Percentiles rank a stretch among this genome's conserved stretches.
These are phyloP conservation scores for Trypethelium eluteriae DNA, from an alignment of 495 filamentous ascomycete genomes.

Conservation along the genomic window DNA sequence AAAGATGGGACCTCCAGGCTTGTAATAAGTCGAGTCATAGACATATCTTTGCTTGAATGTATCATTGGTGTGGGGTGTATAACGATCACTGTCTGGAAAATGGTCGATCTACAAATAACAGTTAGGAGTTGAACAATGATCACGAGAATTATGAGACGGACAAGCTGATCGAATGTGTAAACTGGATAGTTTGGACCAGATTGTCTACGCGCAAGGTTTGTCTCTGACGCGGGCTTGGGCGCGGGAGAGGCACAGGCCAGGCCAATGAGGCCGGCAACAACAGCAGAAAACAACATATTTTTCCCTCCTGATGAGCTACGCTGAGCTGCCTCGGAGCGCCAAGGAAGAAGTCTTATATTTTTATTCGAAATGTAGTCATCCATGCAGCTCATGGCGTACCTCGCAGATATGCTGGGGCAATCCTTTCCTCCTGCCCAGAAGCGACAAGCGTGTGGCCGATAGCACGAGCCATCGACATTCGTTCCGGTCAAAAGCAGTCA, in stretches of 20 bases:
- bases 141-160: not conserved
- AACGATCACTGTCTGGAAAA: slow-evolving; percentile 35
- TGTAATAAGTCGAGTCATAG: slow-evolving; percentile 42
- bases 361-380: not conserved
- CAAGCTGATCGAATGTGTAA: slow-evolving; percentile 1
- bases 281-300: slow-evolving; percentile 7
- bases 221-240: not conserved
- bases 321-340: not conserved
- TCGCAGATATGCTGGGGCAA: not conserved
- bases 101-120: slow-evolving; percentile 36
- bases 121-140: not conserved
- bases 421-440: slow-evolving; percentile 6
- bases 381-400: not conserved
- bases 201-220: not conserved
- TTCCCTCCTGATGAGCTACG: not conserved
- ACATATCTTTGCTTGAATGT: slow-evolving; percentile 44
- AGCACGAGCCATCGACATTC: not conserved
- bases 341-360: slow-evolving; percentile 2
- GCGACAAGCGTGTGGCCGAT: not conserved
- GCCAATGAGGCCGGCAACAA: not conserved
- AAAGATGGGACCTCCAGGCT: slow-evolving; percentile 42
- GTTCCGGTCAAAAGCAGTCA: not conserved
- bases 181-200: slow-evolving; percentile 9
- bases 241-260: slow-evolving; percentile 10
- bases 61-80: slow-evolving; percentile 33